Conservation (phyloP, 2,329 filamentous ascomycete genomes). For the Fusarium siculi region DNA sequence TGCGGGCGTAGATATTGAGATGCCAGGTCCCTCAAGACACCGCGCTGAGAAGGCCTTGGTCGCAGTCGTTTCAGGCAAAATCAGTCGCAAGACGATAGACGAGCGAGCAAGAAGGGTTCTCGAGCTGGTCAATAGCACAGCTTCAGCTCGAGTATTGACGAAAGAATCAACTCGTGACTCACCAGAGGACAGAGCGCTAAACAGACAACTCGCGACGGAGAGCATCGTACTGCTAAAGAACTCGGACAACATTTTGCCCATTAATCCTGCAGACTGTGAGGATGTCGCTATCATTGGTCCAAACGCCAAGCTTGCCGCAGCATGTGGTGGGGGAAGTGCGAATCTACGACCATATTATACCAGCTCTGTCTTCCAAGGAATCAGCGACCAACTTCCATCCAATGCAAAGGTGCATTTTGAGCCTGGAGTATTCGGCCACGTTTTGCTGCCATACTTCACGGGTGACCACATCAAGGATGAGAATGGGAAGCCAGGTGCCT, state of each 20-base stretch:
- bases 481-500: neutral
- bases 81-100: neutral
- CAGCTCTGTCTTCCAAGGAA: conserved; percentile 47
- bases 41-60: conserved; percentile 2
- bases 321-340: conserved; percentile 50
- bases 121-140: neutral
- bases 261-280: conserved; percentile 45
- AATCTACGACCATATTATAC: conserved; percentile 47
- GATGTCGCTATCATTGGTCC: conserved; percentile 64
- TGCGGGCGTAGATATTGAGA: conserved; percentile 22
- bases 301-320: conserved; percentile 56
- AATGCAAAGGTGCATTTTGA: conserved; percentile 2
- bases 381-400: conserved; percentile 23
- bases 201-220: conserved; percentile 8
- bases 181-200: conserved; percentile 8
- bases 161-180: conserved; percentile 22
- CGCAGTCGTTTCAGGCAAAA: conserved; percentile 15
- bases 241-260: conserved; percentile 64
- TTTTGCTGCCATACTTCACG: conserved; percentile 15
- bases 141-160: neutral
- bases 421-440: conserved; percentile 21
- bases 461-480: conserved; percentile 2
- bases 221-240: conserved; percentile 75
- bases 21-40: conserved; percentile 23
- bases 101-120: conserved; percentile 13